Evolutionary conservation across 78 protist genomes (phyloP).

Genomic region (Polysphondylium violaceum): DNA sequence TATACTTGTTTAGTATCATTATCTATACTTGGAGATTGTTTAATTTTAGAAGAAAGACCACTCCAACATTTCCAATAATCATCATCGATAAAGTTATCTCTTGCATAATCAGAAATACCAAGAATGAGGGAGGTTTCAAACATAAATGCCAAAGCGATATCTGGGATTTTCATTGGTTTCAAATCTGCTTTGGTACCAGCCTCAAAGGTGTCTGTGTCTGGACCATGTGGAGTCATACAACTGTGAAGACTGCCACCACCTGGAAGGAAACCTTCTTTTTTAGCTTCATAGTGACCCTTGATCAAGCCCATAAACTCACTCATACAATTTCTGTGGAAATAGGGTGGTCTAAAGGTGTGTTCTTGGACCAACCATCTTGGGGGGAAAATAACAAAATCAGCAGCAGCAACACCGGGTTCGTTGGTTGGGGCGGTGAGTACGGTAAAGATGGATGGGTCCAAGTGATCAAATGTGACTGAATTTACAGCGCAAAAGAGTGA

Average conservation of each 20-base stretch:
- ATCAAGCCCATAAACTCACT: conserved; percentile 97
- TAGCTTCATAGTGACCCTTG: conserved; percentile 95
- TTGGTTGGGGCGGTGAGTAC: conserved; percentile 94
- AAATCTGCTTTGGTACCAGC: conserved; percentile 77
- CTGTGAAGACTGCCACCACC: conserved; percentile 89
- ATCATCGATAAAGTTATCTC: conserved; percentile 38
- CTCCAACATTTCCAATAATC: conserved; percentile 92
- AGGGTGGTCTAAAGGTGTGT: conserved; percentile 97
- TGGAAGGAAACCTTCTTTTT: conserved; percentile 89
- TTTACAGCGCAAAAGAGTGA: conserved; percentile 89
- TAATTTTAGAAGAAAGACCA: too few species aligned
- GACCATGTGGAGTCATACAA: conserved; percentile 97
- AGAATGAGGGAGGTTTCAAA: conserved; percentile 86
- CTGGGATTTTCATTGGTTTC: conserved; percentile 70
- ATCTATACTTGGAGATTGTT: too few species aligned
- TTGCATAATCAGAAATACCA: conserved; percentile 74
- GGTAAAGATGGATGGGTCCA: conserved; percentile 98
- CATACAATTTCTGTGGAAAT: conserved; percentile 96
- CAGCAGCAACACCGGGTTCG: conserved; percentile 94
- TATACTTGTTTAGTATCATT: too few species aligned
- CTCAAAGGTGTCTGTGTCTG: conserved; percentile 87
- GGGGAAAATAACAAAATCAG: conserved; percentile 97
- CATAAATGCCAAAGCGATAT: conserved; percentile 90
- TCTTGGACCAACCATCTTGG: conserved; percentile 95
- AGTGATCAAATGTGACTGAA: conserved; percentile 95